Conservation (phyloP, 2,329 filamentous ascomycete genomes). For the Colletotrichum plurivorum region DNA sequence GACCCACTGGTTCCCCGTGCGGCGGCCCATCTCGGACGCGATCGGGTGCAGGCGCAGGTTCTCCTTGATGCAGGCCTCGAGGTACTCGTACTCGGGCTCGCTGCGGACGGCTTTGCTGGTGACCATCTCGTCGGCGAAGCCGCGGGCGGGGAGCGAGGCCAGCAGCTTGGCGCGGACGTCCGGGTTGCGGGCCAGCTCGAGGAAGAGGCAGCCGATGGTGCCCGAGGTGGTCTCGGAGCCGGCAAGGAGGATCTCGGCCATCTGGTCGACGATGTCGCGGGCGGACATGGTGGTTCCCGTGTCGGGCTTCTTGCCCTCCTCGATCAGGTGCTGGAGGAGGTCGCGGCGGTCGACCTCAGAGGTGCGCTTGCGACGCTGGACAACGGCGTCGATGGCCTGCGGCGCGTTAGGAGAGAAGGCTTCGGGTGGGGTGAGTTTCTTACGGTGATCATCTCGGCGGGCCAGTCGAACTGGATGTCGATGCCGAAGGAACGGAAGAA, state of each 20-base stretch:
- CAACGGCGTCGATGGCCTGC: conserved; percentile 33
- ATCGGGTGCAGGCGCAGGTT: conserved; percentile 80
- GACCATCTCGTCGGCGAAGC: conserved; percentile 27
- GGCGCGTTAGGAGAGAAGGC: background rate
- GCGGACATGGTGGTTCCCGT: conserved; percentile 39
- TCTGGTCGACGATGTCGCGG: conserved; percentile 40
- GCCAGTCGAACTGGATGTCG: conserved; percentile 32
- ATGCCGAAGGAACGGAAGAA: conserved; percentile 27
- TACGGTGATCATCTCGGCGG: conserved; percentile 34
- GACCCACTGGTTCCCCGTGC: conserved; percentile 36
- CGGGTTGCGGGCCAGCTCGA: conserved; percentile 45
- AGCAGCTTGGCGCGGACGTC: conserved; percentile 42
- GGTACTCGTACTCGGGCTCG: conserved; percentile 60
- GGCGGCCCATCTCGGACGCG: conserved; percentile 38
- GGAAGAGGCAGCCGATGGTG: conserved; percentile 46
- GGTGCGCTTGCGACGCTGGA: conserved; percentile 34
- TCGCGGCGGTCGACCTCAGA: conserved; percentile 25
- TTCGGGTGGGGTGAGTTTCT: background rate
- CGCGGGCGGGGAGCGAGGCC: conserved; percentile 17
- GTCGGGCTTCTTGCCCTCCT: conserved; percentile 38
- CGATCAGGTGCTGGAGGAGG: conserved; percentile 37
- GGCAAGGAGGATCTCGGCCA: conserved; percentile 45
- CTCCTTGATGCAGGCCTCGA: conserved; percentile 84
- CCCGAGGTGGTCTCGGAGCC: conserved; percentile 47
- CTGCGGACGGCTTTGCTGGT: conserved; percentile 31